Conservation (phyloP, 2,329 filamentous ascomycete species). For the Lizonia empirigonia region DNA sequence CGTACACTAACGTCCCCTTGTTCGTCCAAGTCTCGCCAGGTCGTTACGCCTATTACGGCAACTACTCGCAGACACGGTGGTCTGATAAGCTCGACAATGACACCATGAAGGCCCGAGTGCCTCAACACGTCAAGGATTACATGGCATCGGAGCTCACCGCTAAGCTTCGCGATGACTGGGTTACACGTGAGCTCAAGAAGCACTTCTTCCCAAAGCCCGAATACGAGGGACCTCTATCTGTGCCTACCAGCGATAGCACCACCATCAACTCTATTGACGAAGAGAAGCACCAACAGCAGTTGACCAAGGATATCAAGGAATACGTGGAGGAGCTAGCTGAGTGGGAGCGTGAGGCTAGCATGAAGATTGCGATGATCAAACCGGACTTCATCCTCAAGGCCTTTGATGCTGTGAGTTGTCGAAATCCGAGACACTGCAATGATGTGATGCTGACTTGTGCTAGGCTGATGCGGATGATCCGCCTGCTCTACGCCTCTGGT, state of each 20-base stretch:
- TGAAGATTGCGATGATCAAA: slow-evolving; percentile 46
- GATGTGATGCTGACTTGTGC: slow-evolving; percentile 1
- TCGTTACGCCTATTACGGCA: slow-evolving; percentile 53
- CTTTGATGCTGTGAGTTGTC: slow-evolving; percentile 44
- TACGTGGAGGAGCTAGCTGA: slow-evolving; percentile 44
- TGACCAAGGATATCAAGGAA: slow-evolving; percentile 38
- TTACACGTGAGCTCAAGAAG: slow-evolving; percentile 48
- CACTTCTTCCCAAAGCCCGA: slow-evolving; percentile 52
- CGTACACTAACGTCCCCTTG: slow-evolving; percentile 50
- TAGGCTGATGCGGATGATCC: slow-evolving; percentile 48
- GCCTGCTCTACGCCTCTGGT: slow-evolving; percentile 53
- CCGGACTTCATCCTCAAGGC: slow-evolving; percentile 47
- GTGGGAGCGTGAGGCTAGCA: slow-evolving; percentile 50
- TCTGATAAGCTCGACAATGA: slow-evolving; percentile 54
- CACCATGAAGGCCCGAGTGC: slow-evolving; percentile 46
- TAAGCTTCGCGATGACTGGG: slow-evolving; percentile 48
- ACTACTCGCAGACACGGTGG: slow-evolving; percentile 53
- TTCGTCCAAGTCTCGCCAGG: slow-evolving; percentile 43
- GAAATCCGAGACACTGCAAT: neutral
- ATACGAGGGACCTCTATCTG: slow-evolving; percentile 46
- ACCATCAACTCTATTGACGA: slow-evolving; percentile 26
- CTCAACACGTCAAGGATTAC: slow-evolving; percentile 46
- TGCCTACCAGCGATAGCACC: slow-evolving; percentile 19
- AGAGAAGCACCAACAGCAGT: slow-evolving; percentile 28
- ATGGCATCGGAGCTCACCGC: slow-evolving; percentile 50